Evolutionary conservation across 2,329 filamentous ascomycete genomes (phyloP), one percentile per base, ranked within the genome.

Genomic region (Emergomyces orientalis): DNA sequence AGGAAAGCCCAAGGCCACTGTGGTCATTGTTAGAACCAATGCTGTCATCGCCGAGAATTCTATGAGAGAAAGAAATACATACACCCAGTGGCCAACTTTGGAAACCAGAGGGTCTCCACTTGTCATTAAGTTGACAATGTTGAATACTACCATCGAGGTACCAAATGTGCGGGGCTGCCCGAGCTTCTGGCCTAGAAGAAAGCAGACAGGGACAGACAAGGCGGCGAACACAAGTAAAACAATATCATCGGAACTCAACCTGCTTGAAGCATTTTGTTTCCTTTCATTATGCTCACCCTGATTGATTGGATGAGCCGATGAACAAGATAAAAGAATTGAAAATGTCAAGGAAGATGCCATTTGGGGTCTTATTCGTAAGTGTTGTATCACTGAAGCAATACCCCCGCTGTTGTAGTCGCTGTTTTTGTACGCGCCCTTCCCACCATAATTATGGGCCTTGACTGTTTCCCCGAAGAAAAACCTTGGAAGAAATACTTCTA

Each of bases 1-100:
- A 58, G 22, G 56, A 58, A 45, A 58, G 56, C 34, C 56, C 56
- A 45, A 58, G 56, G n/a, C 37, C 32, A 19, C 56, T 58, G 22
- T n/a, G 19, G 22, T 58, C 22, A 30, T 25, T 14, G 39, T 58
- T 58, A 58, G 11, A 27, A 58, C 45, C 13, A 30, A 30, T 14
- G 22, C 8, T 45, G 8, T 32, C 4, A 43, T 19, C 6, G 13
- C 22, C 14, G 45, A 47, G 45, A n/a, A 6, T 25, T 22, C 4
- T 17, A 22, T 17, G 2, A 3, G 8, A 1, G 22, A 14, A 30
- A 17, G 37, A 43, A 45, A 45, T 58, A 58, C 39, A 30, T 58
- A 58, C 37, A 45, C 22, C 56, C 56, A 58, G 25, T 58, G 56
- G 5, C 56, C 56, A 27, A 58, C 56, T 11, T 4, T 11, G 37